phyloP scores from a whole-genome alignment of 352 stramenopile species.

The Globisporangium okanoganense region DNA sequence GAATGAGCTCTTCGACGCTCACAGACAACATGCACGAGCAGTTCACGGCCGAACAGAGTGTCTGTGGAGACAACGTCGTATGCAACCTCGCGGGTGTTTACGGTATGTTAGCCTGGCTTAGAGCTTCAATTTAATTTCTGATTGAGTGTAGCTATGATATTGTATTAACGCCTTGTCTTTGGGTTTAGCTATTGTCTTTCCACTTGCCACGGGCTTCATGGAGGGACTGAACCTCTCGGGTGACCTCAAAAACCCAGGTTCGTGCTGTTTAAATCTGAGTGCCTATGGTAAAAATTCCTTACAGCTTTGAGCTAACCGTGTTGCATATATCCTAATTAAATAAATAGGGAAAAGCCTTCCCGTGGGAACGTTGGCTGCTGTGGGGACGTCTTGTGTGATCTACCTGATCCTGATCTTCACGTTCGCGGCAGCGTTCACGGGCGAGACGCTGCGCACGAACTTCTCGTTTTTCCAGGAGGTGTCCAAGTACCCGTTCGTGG shows the following conservation, averaged over 20 bases:
- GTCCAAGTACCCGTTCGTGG: conserved; percentile 39
- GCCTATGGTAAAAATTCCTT: neutral
- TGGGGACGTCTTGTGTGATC: conserved; percentile 53
- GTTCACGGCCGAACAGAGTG: conserved; percentile 29
- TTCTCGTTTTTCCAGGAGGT: conserved; percentile 80
- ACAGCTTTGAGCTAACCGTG: neutral
- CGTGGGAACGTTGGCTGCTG: conserved; percentile 58
- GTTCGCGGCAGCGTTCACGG: conserved; percentile 51
- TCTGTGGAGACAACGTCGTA: conserved; percentile 29
- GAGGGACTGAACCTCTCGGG: conserved; percentile 78
- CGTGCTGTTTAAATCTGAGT: neutral
- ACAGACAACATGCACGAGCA: conserved; percentile 41
- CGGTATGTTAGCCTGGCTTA: conserved; percentile 19
- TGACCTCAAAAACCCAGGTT: conserved; percentile 69
- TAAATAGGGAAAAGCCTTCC: conserved; percentile 49
- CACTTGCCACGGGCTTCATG: conserved; percentile 81
- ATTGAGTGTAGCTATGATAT: neutral
- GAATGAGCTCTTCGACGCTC: conserved; percentile 35
- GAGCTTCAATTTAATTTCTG: neutral
- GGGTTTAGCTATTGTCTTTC: conserved; percentile 63
- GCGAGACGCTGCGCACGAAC: conserved; percentile 57
- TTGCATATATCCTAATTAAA: conserved; percentile 10
- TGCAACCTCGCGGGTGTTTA: conserved; percentile 50
- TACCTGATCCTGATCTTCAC: conserved; percentile 76
- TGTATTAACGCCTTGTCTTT: neutral